These are phyloP conservation scores for Aspergillus melleus DNA, from an alignment of 2,329 filamentous ascomycete genomes.

Conservation along the genomic window DNA sequence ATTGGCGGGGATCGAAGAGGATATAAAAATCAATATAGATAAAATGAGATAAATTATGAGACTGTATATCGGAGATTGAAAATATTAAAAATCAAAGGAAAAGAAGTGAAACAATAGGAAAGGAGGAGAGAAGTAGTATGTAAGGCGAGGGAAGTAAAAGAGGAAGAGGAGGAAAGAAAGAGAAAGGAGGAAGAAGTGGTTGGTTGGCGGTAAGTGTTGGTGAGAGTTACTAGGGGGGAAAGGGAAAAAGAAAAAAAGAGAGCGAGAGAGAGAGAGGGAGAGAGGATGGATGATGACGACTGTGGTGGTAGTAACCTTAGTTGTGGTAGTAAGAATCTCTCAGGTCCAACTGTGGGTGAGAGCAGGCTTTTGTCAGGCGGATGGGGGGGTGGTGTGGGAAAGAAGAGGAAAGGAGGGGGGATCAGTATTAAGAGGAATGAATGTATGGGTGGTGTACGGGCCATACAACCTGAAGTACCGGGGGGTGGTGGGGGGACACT, in stretches of 20 bases:
- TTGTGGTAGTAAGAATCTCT: not conserved
- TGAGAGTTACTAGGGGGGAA: conserved; percentile 12
- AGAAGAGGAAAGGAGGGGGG: not conserved
- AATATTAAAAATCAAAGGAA: conserved; percentile 11
- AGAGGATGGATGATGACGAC: conserved; percentile 4
- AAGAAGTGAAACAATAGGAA: conserved; percentile 10
- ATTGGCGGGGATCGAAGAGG: conserved; percentile 3
- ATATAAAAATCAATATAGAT: conserved; percentile 6
- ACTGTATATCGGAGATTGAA: conserved; percentile 14
- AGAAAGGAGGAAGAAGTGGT: conserved; percentile 11
- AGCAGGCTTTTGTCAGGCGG: conserved; percentile 10
- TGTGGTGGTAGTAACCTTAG: conserved; percentile 2
- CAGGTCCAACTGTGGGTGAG: conserved; percentile 1
- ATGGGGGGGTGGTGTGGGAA: conserved; percentile 5
- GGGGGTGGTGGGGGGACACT: not conserved
- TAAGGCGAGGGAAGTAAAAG: conserved; percentile 8
- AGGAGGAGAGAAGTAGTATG: conserved; percentile 9
- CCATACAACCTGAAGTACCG: too few species aligned
- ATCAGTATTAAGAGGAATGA: conserved; percentile 4
- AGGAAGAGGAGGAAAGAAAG: conserved; percentile 10
- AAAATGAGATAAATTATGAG: conserved; percentile 11
- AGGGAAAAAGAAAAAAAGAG: conserved; percentile 2
- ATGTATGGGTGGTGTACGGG: not conserved
- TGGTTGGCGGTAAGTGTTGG: conserved; percentile 19
- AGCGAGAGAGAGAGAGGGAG: not conserved